These are phyloP conservation scores for Canna indica DNA, from an alignment of 176 grass and related monocot species.

Conservation along the genomic window DNA sequence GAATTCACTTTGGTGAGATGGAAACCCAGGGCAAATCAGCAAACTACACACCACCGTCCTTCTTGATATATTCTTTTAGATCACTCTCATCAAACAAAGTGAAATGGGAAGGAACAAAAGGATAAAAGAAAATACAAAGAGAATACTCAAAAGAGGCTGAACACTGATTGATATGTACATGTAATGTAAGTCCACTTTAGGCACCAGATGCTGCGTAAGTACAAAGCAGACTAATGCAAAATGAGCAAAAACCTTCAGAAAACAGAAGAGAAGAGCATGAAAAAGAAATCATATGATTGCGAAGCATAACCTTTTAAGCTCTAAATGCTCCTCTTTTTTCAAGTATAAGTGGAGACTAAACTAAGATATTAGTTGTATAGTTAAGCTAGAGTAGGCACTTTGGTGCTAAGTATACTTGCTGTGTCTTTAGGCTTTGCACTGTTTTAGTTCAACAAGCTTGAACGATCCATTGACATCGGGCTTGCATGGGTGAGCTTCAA, in stretches of 20 bases:
- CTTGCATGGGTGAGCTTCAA: conserved; percentile 39
- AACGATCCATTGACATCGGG: conserved; percentile 3
- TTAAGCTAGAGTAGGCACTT: not conserved
- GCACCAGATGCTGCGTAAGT: conserved; percentile 99
- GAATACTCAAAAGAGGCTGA: conserved; percentile 30
- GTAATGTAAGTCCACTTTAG: conserved; percentile 26
- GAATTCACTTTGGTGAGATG: conserved; percentile 12
- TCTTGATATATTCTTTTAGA: conserved; percentile 25
- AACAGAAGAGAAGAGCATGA: conserved; percentile 1
- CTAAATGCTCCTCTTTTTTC: not conserved
- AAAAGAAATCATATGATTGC: conserved; percentile 21
- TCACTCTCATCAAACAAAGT: conserved; percentile 19
- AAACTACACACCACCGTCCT: not conserved
- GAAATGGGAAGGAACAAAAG: not conserved
- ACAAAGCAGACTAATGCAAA: conserved; percentile 48
- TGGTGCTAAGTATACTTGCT: not conserved
- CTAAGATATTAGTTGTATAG: not conserved
- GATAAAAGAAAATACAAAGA: conserved; percentile 4
- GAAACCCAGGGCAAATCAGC: not conserved
- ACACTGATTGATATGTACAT: conserved; percentile 19
- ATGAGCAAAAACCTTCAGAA: conserved; percentile 10
- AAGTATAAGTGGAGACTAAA: conserved; percentile 1
- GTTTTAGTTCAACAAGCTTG: conserved; percentile 20
- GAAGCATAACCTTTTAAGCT: conserved; percentile 10
- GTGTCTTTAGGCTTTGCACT: conserved; percentile 14